Percentiles rank a stretch among this genome's conserved stretches.
phyloP scores from a whole-genome alignment of 352 stramenopile genomes.

The Phytopythium chamaehyphon region DNA sequence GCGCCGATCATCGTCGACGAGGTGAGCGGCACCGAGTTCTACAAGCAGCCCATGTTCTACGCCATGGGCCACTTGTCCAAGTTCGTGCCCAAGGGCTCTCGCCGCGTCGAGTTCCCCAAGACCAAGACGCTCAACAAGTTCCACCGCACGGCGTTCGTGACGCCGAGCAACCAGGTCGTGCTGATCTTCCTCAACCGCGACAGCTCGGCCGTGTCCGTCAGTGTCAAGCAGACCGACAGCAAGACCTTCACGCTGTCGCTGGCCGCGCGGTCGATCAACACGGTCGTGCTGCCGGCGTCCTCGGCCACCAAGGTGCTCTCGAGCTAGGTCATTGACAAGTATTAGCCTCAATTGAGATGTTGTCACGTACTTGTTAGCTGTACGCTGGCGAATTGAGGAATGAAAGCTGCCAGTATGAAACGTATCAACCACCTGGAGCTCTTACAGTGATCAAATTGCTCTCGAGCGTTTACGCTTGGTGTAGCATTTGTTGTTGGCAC shows the following conservation, averaged over 20 bases:
- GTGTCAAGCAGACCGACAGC: constrained; percentile 8
- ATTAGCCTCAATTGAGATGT: no score
- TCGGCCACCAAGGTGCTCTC: constrained; percentile 16
- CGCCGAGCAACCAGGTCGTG: constrained; percentile 36
- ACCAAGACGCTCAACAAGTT: constrained; percentile 24
- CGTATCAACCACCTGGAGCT: no score
- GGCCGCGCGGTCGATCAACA: constrained; percentile 10
- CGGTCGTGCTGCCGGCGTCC: constrained; percentile 21
- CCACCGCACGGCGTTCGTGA: constrained; percentile 45
- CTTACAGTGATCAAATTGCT: no score
- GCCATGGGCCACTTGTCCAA: constrained; percentile 56
- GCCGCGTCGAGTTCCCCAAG: constrained; percentile 38
- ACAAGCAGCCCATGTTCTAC: constrained; percentile 65
- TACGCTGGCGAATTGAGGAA: background rate
- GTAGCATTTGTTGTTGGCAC: no score
- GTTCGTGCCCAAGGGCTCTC: constrained; percentile 45
- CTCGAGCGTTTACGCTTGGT: no score
- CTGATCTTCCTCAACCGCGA: constrained; percentile 42
- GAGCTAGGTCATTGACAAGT: background rate
- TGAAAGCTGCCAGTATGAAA: constrained; percentile 1
- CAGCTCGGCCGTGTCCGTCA: constrained; percentile 20
- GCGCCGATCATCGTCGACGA: constrained; percentile 52
- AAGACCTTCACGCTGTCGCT: constrained; percentile 11
- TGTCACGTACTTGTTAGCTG: no score
- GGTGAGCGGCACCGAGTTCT: constrained; percentile 32